These are phyloP conservation scores for Zymoseptoria brevis DNA, from an alignment of 2,329 filamentous ascomycete genomes.

Conservation along the genomic window DNA sequence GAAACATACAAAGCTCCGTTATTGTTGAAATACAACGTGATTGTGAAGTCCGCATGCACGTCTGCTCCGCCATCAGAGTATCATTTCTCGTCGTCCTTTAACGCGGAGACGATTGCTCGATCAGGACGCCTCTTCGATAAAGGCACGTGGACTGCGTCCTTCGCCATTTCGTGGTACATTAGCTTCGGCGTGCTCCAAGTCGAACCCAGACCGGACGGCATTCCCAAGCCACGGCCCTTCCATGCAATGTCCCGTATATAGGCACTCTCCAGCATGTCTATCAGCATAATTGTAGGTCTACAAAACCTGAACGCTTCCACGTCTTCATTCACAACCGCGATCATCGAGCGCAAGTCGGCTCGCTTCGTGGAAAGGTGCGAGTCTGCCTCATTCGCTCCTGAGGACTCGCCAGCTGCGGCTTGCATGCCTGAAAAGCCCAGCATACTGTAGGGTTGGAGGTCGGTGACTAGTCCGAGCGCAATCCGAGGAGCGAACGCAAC, in stretches of 20 bases:
- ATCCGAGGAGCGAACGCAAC: conserved; percentile 19
- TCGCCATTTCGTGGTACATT: conserved; percentile 16
- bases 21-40: background rate
- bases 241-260: conserved; percentile 18
- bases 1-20: background rate
- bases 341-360: background rate
- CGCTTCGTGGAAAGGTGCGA: background rate
- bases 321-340: conserved; percentile 2
- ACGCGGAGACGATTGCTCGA: background rate
- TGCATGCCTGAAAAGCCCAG: background rate
- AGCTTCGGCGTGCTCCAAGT: background rate
- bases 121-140: conserved; percentile 4
- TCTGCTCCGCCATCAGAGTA: background rate
- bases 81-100: background rate
- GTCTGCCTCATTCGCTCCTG: background rate
- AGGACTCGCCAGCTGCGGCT: background rate
- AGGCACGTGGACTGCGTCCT: conserved; percentile 19
- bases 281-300: conserved; percentile 9
- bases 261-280: conserved; percentile 17
- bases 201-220: background rate
- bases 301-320: conserved; percentile 4
- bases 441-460: background rate
- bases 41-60: background rate
- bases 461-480: conserved; percentile 14
- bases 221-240: conserved; percentile 11